A percentile compares a stretch with the other conserved stretches of the same genome.
Conservation (phyloP, 805 yeast species). For the Kluyveromyces dobzhanskii region DNA sequence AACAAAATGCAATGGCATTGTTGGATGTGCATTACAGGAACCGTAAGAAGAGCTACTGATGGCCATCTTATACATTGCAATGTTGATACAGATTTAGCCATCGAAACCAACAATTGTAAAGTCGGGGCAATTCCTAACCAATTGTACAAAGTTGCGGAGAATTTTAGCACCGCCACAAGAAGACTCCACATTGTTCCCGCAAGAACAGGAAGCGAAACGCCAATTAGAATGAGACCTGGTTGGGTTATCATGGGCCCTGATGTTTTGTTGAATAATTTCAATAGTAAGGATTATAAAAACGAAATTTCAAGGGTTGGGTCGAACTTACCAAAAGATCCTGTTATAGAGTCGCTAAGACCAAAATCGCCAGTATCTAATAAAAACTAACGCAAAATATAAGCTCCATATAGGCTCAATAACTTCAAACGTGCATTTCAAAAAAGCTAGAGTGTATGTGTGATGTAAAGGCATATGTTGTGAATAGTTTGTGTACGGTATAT, state of each 20-base stretch:
- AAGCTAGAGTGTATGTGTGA: too few species aligned
- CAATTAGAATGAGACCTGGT: conserved; percentile 65
- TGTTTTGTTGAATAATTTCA: conserved; percentile 63
- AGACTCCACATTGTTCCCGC: conserved; percentile 81
- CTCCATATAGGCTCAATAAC: not conserved
- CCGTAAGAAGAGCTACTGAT: conserved; percentile 80
- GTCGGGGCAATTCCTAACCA: conserved; percentile 60
- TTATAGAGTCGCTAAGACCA: conserved; percentile 76
- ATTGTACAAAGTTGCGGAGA: conserved; percentile 77
- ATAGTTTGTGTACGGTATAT: too few species aligned
- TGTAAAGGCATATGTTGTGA: too few species aligned
- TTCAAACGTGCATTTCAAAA: too few species aligned
- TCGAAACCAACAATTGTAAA: conserved; percentile 42
- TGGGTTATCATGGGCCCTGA: conserved; percentile 92
- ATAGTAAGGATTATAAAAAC: conserved; percentile 35
- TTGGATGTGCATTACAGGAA: conserved; percentile 96
- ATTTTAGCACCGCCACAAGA: conserved; percentile 74
- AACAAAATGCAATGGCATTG: conserved; percentile 90
- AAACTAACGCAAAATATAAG: not conserved
- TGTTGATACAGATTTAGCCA: conserved; percentile 77
- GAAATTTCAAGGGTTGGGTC: conserved; percentile 39
- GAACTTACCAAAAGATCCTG: conserved; percentile 59
- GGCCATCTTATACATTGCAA: conserved; percentile 84
- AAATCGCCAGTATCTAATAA: conserved; percentile 53
- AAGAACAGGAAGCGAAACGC: conserved; percentile 53